A percentile compares a stretch with the other conserved stretches of the same genome.
phyloP scores from a whole-genome alignment of 306 rosid species.

The Styphnolobium japonicum region DNA sequence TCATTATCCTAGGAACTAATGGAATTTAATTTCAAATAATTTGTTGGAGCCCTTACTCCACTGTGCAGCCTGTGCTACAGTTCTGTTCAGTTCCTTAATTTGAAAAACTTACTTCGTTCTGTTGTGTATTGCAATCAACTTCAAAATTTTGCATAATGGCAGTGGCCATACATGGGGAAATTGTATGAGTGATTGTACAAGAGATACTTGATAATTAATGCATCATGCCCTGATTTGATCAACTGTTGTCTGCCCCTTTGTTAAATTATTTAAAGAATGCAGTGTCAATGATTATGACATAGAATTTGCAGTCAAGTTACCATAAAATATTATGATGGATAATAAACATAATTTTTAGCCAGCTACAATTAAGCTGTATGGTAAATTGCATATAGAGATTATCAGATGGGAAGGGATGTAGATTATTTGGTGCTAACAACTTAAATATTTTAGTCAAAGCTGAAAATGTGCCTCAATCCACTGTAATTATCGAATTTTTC shows the following conservation, averaged over 20 bases:
- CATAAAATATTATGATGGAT: not conserved
- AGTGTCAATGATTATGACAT: not conserved
- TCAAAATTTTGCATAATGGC: not conserved
- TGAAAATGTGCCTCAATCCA: not conserved
- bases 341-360: not conserved
- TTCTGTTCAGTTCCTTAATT: not conserved
- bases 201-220: not conserved
- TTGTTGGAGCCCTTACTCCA: not conserved
- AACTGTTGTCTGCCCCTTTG: not conserved
- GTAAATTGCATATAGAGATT: not conserved
- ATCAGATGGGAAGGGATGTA: not conserved
- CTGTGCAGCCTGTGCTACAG: not conserved
- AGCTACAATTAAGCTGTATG: not conserved
- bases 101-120: not conserved
- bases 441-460: not conserved
- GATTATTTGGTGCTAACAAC: not conserved
- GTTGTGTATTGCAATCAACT: not conserved
- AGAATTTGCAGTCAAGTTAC: not conserved
- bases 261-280: not conserved
- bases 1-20: too few species aligned
- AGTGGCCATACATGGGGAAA: not conserved
- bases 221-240: constrained; percentile 11
- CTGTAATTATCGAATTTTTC: not conserved
- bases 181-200: not conserved
- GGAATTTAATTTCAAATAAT: too few species aligned